Percentiles rank a stretch among this genome's conserved stretches.
Conservation (phyloP, 2,329 filamentous ascomycete genomes). For the Talaromyces funiculosus region DNA sequence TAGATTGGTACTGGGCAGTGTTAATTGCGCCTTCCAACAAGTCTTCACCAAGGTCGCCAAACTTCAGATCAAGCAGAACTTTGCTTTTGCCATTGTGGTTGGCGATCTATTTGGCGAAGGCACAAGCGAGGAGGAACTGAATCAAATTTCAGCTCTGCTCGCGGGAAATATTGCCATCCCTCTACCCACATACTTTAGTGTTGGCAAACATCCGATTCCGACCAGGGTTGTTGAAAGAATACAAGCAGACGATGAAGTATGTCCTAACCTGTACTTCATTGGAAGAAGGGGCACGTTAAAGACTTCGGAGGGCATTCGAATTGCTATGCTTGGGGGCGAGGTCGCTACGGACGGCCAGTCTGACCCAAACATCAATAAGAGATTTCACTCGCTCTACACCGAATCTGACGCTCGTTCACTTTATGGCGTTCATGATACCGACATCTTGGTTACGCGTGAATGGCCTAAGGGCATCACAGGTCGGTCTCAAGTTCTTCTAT, state of each 20-base stretch:
- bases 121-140: constrained; percentile 45
- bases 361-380: constrained; percentile 48
- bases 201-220: constrained; percentile 70
- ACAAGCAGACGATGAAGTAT: constrained; percentile 66
- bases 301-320: constrained; percentile 80
- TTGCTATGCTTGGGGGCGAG: constrained; percentile 77
- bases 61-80: constrained; percentile 80
- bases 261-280: constrained; percentile 84
- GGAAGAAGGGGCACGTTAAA: constrained; percentile 83
- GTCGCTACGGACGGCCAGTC: constrained; percentile 50
- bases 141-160: constrained; percentile 61
- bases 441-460: constrained; percentile 79
- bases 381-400: constrained; percentile 71
- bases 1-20: constrained; percentile 69
- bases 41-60: constrained; percentile 74
- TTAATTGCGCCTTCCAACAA: constrained; percentile 70
- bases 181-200: constrained; percentile 83
- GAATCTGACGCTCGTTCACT: constrained; percentile 70
- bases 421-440: constrained; percentile 68
- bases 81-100: constrained; percentile 75
- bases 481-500: constrained; percentile 60
- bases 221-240: constrained; percentile 65
- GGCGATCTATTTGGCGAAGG: constrained; percentile 72
- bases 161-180: constrained; percentile 67
- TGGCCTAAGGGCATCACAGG: constrained; percentile 74